phyloP scores from a whole-genome alignment of 306 rosid species.

The Quercus berberidifolia region DNA sequence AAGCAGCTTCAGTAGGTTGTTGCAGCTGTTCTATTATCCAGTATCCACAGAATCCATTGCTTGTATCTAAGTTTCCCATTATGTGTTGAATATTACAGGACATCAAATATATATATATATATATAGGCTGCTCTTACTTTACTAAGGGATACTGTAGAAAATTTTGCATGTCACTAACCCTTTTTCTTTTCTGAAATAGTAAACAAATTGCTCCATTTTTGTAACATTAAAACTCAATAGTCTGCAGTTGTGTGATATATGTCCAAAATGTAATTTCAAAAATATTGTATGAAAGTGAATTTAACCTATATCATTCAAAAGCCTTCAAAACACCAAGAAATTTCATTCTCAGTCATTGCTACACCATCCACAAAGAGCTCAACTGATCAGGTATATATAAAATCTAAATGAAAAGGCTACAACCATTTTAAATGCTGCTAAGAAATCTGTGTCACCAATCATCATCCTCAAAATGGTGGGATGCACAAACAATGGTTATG shows the following conservation, averaged over 20 bases:
- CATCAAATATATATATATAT: neutral
- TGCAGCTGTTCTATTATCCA: neutral
- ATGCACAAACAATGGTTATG: neutral
- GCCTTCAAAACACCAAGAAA: neutral
- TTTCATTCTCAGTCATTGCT: neutral
- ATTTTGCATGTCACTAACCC: neutral
- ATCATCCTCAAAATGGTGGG: neutral
- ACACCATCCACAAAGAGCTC: neutral
- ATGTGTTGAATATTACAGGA: neutral
- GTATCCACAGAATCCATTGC: neutral
- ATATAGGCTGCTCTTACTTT: neutral
- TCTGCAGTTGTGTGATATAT: neutral
- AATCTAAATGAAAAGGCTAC: neutral
- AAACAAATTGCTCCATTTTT: neutral
- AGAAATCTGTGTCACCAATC: neutral
- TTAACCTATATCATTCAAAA: neutral
- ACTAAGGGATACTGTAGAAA: neutral
- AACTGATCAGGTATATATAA: neutral
- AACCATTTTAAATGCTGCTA: neutral
- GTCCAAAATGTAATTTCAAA: neutral
- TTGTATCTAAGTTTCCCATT: neutral
- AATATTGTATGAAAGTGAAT: neutral
- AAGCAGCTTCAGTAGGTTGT: conserved; percentile 10
- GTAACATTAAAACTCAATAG: neutral
- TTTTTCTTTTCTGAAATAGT: neutral